A percentile compares a stretch with the other conserved stretches of the same genome.
These are phyloP conservation scores for Fusarium sublunatum DNA, from an alignment of 2,329 filamentous ascomycete species.

Conservation along the genomic window DNA sequence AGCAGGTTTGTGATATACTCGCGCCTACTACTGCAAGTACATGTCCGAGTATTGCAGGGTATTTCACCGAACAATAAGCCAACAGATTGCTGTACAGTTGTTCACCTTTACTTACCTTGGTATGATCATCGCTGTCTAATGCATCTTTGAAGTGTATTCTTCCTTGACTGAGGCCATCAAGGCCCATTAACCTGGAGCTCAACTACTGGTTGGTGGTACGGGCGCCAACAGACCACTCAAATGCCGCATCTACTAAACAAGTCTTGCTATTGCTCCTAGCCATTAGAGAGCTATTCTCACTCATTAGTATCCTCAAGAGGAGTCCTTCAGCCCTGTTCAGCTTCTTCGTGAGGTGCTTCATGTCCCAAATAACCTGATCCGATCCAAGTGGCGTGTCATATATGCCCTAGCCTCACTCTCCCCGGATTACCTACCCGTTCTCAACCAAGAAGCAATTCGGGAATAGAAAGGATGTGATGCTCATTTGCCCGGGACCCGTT, in stretches of 20 bases:
- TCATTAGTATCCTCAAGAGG: background rate
- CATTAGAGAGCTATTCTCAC: background rate
- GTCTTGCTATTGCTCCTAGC: background rate
- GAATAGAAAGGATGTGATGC: background rate
- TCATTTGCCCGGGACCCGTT: background rate
- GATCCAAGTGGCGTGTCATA: slow-evolving; percentile 40
- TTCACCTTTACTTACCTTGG: slow-evolving; percentile 7
- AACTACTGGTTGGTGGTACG: background rate
- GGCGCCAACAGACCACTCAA: slow-evolving; percentile 5
- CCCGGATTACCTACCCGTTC: slow-evolving; percentile 10
- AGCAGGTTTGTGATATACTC: background rate
- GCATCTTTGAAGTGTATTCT: background rate
- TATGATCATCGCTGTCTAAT: background rate
- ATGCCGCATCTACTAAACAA: slow-evolving; percentile 2
- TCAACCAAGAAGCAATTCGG: background rate
- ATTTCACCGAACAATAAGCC: background rate
- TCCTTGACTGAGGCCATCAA: slow-evolving; percentile 16
- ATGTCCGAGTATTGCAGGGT: slow-evolving; percentile 1
- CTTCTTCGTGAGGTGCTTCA: slow-evolving; percentile 44
- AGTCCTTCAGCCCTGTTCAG: slow-evolving; percentile 2
- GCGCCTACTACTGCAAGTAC: background rate
- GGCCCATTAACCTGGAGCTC: slow-evolving; percentile 3
- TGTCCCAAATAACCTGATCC: slow-evolving; percentile 38
- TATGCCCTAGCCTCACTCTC: slow-evolving; percentile 10
- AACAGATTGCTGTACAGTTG: background rate